Base-by-base conservation (phyloP, 805 yeast genomes). In the Saccharomycopsis fibuligera region DNA sequence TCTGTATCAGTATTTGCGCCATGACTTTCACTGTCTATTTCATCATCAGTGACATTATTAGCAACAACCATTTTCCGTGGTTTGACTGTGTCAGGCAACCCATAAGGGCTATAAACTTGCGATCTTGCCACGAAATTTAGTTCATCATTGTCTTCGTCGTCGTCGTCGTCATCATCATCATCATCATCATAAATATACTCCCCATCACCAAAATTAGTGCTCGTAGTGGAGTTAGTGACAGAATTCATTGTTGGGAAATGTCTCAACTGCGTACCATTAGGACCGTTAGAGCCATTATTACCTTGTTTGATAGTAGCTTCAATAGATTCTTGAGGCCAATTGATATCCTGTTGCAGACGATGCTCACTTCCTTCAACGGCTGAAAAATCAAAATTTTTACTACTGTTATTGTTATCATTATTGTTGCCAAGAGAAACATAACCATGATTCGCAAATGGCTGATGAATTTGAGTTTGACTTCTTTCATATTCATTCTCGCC, bases 11-110 rank as follows among this genome's bases (percentile, higher is more conserved):
- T 17, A n/a, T 31, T 29, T 12, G 27, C 50, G 3, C 35, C 29
- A 12, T 22, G 21, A 35, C 25, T 23, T 10, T 44, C 43, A 9
- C 9, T 31, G n/a, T 43, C 44, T 16, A 21, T 40, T 16, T 36
- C 42, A 22, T 37, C 43, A 31, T 49, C 49, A 16, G 41, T 40
- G 24, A 38, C 46, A 19, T 46, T 47, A 29, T 47, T 46, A 29
- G 54, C 49, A 4, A 48, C 45, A 10, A 37, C 45, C 51, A 48
- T 48, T 36, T 31, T 38, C 9, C 47, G 45, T 9, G 50, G 48
- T 14, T 33, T 23, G 5, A 41, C 47, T 23, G 40, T 30, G 29
- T 44, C 40, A 5, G 42, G 47, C 14, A 27, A 8, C 14, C 35
- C 51, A 33, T 45, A 36, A 5, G 50, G 38, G 22, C 35, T 47